phyloP scores from a whole-genome alignment of 2,329 filamentous ascomycete species.

The Colletotrichum cordylinicola region DNA sequence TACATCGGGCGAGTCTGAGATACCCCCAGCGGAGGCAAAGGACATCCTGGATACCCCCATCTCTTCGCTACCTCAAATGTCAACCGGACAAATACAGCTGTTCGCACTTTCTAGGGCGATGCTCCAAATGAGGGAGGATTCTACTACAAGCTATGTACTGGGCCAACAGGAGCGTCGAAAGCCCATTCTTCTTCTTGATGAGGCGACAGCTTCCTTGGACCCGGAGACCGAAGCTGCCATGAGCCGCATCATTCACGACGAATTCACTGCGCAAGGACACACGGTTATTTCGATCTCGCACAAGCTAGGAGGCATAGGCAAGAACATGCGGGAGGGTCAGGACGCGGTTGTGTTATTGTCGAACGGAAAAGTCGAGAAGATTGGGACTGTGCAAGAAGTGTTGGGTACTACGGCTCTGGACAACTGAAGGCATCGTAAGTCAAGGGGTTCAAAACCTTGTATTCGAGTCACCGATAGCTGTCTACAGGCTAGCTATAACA shows the following conservation, averaged over 20 bases:
- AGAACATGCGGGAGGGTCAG: not conserved
- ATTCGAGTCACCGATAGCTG: no score
- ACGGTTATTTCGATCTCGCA: not conserved
- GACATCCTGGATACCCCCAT: not conserved
- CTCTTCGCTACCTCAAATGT: not conserved
- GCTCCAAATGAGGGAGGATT: not conserved
- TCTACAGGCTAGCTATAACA: no score
- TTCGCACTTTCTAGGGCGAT: conserved; percentile 1
- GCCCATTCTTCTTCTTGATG: not conserved
- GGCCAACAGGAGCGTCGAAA: fast-evolving
- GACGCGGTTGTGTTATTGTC: not conserved
- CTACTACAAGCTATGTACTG: not conserved
- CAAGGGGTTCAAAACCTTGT: no score
- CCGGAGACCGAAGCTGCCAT: not conserved
- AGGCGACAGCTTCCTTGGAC: not conserved
- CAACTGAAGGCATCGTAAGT: not conserved
- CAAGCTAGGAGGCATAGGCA: not conserved
- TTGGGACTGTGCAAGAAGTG: not conserved
- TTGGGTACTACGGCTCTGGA: not conserved
- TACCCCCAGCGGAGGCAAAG: not conserved
- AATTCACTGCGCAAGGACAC: not conserved
- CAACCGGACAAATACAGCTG: not conserved
- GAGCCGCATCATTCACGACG: not conserved
- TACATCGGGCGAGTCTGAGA: not conserved
- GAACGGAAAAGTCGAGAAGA: not conserved